phyloP scores from a whole-genome alignment of 2,329 filamentous ascomycete genomes.

The Xylariaceae sp. region DNA sequence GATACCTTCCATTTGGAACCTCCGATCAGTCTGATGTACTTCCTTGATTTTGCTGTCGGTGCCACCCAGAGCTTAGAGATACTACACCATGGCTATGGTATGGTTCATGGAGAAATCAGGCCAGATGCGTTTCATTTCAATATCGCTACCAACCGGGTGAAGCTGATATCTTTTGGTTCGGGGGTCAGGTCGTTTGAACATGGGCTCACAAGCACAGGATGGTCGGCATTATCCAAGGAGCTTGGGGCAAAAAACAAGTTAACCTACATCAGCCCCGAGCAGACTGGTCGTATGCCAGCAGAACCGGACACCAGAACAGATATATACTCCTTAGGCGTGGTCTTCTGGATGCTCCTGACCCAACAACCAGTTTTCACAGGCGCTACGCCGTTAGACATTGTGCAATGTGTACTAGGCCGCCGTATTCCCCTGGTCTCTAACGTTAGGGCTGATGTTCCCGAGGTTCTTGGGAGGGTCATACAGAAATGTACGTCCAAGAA shows the following conservation, averaged over 20 bases:
- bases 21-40: constrained; percentile 71
- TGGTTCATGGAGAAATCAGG: constrained; percentile 88
- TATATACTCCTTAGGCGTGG: constrained; percentile 86
- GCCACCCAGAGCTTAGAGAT: constrained; percentile 85
- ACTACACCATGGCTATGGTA: constrained; percentile 83
- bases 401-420: constrained; percentile 83
- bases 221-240: constrained; percentile 81
- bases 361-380: constrained; percentile 81
- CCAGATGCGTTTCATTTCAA: constrained; percentile 92
- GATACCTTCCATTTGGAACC: constrained; percentile 53
- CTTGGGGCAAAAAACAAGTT: constrained; percentile 86
- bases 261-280: constrained; percentile 90
- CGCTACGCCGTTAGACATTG: constrained; percentile 80
- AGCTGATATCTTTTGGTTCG: constrained; percentile 82
- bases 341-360: constrained; percentile 86
- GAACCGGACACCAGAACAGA: constrained; percentile 92
- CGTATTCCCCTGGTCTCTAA: constrained; percentile 76
- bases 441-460: constrained; percentile 80
- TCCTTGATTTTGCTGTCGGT: constrained; percentile 90
- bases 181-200: constrained; percentile 89
- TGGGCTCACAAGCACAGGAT: constrained; percentile 81
- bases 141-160: constrained; percentile 69
- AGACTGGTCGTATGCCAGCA: constrained; percentile 89
- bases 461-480: constrained; percentile 79
- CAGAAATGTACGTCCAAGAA: constrained; percentile 92